These are phyloP conservation scores for Mrakia frigida DNA, from an alignment of 768 basidiomycete species.

Conservation along the genomic window DNA sequence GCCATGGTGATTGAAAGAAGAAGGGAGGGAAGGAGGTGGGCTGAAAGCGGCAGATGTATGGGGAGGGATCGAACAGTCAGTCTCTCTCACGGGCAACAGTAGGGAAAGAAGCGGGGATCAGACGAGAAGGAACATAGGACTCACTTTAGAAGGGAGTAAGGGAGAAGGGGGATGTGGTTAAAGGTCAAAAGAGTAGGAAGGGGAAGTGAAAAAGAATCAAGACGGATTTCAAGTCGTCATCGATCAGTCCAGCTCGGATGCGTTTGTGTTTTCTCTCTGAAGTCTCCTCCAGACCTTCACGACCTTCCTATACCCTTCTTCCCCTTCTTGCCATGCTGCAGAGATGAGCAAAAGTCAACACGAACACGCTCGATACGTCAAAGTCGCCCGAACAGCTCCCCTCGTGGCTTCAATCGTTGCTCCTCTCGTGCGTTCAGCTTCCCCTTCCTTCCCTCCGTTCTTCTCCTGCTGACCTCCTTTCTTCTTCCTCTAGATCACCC, in stretches of 20 bases:
- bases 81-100: background rate
- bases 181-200: no score
- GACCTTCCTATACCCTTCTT: no score
- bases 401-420: conserved; percentile 20
- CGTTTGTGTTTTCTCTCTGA: no score
- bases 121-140: background rate
- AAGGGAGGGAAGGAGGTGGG: background rate
- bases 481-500: conserved; percentile 20
- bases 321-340: background rate
- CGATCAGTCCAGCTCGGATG: no score
- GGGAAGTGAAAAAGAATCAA: no score
- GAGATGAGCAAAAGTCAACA: background rate
- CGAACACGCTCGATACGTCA: background rate
- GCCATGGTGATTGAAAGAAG: background rate
- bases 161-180: no score
- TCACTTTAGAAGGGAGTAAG: background rate
- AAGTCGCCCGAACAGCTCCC: background rate
- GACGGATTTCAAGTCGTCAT: no score
- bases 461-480: background rate
- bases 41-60: background rate
- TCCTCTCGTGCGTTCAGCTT: conserved; percentile 11
- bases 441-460: background rate
- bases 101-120: background rate
- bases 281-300: no score
- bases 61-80: background rate